Percentiles rank a stretch among this genome's conserved stretches.
phyloP scores from a whole-genome alignment of 1,139 yeast species.

The Ogataea hybrid region DNA sequence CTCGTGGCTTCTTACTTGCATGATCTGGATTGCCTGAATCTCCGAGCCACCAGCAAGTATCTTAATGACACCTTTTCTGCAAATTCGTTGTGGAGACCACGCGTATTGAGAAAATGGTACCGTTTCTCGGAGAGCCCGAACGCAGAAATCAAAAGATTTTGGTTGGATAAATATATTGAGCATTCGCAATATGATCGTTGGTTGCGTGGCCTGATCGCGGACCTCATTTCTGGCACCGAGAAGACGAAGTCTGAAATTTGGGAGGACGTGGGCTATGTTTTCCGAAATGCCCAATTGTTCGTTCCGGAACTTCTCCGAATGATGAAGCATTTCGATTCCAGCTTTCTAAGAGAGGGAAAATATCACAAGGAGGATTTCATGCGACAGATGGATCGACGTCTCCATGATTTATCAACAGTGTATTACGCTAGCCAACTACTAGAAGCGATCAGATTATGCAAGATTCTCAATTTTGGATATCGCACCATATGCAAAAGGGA shows the following conservation, averaged over 20 bases:
- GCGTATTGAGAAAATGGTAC: constrained; percentile 14
- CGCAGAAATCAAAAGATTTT: background rate
- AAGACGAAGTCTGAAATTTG: background rate
- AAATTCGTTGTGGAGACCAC: constrained; percentile 17
- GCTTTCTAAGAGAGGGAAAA: background rate
- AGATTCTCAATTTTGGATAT: constrained; percentile 5
- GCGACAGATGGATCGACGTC: constrained; percentile 4
- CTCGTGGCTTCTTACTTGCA: constrained; percentile 7
- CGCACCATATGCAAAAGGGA: background rate
- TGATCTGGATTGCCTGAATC: constrained; percentile 9
- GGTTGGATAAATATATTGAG: background rate
- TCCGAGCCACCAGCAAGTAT: constrained; percentile 7
- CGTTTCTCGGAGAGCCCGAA: background rate
- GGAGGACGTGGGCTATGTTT: background rate
- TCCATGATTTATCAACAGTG: constrained; percentile 12
- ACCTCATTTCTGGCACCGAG: background rate
- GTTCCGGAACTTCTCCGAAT: constrained; percentile 21
- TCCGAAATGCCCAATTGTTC: constrained; percentile 4
- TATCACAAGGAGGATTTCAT: constrained; percentile 2
- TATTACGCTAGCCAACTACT: constrained; percentile 20
- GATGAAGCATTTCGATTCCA: constrained; percentile 17
- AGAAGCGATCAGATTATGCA: constrained; percentile 12
- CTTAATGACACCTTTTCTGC: constrained; percentile 6
- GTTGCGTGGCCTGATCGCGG: background rate
- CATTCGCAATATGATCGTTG: background rate